These are phyloP conservation scores for Populus ilicifolia DNA, from an alignment of 345 rosid species.

Conservation along the genomic window DNA sequence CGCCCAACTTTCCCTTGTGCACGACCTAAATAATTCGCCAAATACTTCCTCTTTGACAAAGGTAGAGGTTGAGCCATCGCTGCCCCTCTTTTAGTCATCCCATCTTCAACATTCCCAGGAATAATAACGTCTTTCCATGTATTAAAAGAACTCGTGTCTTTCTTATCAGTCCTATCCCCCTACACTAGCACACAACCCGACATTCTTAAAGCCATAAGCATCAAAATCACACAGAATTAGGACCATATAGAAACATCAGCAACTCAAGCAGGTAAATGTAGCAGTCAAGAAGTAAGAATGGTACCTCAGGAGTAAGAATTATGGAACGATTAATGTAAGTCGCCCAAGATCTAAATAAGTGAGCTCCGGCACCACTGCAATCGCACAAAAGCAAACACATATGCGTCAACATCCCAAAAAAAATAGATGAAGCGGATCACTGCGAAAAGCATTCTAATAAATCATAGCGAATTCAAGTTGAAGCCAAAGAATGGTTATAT, in stretches of 20 bases:
- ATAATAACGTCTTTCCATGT: constrained; percentile 97
- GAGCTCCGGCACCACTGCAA: constrained; percentile 59
- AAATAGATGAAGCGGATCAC: not conserved
- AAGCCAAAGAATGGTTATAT: constrained; percentile 8
- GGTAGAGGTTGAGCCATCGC: constrained; percentile 70
- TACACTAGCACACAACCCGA: constrained; percentile 30
- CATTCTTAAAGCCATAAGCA: constrained; percentile 6
- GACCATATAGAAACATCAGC: not conserved
- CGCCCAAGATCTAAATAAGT: constrained; percentile 76
- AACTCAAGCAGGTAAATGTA: not conserved
- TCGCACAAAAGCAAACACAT: not conserved
- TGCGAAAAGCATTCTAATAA: not conserved
- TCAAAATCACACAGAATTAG: not conserved
- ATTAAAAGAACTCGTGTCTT: constrained; percentile 78
- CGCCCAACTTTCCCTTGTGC: constrained; percentile 89
- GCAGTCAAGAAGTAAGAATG: not conserved
- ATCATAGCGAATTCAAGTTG: not conserved
- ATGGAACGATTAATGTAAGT: constrained; percentile 68
- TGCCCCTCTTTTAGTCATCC: constrained; percentile 57
- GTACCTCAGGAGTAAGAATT: constrained; percentile 81
- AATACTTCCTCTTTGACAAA: constrained; percentile 63
- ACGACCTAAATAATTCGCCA: constrained; percentile 90
- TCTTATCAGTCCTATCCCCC: constrained; percentile 97
- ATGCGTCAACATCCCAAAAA: not conserved
- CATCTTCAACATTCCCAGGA: constrained; percentile 93